Base-by-base conservation (phyloP, 805 yeast species). In the Hanseniaspora taiwanica region DNA sequence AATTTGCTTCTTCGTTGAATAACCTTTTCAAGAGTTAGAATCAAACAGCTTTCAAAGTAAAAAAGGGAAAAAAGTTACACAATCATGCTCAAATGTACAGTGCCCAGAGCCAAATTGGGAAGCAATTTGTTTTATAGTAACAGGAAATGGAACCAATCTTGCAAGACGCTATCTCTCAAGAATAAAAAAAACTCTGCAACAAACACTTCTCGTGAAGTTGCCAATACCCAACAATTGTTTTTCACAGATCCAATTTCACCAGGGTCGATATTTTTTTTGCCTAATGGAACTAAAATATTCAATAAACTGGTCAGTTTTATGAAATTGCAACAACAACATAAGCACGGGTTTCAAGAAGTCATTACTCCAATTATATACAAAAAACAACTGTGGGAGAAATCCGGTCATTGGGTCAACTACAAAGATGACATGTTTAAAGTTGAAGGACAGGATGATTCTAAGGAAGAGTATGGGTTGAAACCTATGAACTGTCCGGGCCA, bases 401-500 rank as follows among this genome's bases (percentile, higher is more conserved):
- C 94, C 9, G 97, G 97, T 1, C 98, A 91, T 61, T 89, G 96
- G 96, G 82, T 78, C 10, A 87, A 89, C 54, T 89, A 91, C 56
- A 74, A 83, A 49, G 89, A 83, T 29, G 97, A 89, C 58, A 89
- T 89, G 98, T 89, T 87, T 56, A 71, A 74, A 51, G 95, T 87
- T 2, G 78, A 72, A 42, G 81, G 87, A 2, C 68, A 53, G 9
- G 60, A 58, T 40, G 37, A 43, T 6, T 35, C 51, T 5, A 62
- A 64, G 32, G 72, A 70, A 36, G 68, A 62, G 13, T 89, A 80
- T 56, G 94, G 95, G 0, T 64, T 89, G 33, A 91, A 91, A 53
- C 98, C 98, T 7, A 81, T 85, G 95, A 84, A 84, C 59, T 85
- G 95, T 54, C 95, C 95, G 0, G 94, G 96, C 0, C 98, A 91